Conservation (phyloP, 1,284 basidiomycete genomes). For the Trichosporon inkin region DNA sequence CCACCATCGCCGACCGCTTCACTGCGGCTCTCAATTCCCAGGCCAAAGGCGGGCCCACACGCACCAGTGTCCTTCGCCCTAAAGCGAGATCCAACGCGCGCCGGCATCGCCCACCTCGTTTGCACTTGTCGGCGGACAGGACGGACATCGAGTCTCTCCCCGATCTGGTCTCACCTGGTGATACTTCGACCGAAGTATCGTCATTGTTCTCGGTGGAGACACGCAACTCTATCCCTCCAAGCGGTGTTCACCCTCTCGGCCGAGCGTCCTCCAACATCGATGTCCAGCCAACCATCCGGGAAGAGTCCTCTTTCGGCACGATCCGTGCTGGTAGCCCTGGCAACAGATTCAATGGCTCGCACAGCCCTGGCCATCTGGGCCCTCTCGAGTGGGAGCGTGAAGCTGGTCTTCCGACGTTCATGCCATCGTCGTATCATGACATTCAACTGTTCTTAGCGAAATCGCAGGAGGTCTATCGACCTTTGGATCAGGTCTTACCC, state of each 20-base stretch:
- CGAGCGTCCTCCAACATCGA: background rate
- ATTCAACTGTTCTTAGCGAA: background rate
- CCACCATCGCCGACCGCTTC: background rate
- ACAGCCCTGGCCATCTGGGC: background rate
- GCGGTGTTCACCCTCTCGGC: background rate
- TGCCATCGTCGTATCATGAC: background rate
- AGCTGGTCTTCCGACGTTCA: background rate
- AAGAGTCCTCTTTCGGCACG: background rate
- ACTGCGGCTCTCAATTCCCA: background rate
- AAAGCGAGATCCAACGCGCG: background rate
- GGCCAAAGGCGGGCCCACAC: background rate
- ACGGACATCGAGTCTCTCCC: slow-evolving; percentile 2
- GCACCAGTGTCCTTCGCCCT: background rate
- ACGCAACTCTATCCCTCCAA: background rate
- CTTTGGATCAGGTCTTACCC: background rate
- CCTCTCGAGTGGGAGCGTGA: background rate
- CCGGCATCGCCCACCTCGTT: background rate
- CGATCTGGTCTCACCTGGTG: background rate
- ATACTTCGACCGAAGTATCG: background rate
- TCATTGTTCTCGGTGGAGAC: background rate
- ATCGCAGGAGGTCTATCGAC: background rate
- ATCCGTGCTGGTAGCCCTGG: background rate
- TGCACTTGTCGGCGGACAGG: background rate
- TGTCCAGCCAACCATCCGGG: background rate
- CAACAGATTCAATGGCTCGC: too few species aligned